Evolutionary conservation across 2,329 filamentous ascomycete species (phyloP).

Genomic region (Aphanoascus verrucosus): DNA sequence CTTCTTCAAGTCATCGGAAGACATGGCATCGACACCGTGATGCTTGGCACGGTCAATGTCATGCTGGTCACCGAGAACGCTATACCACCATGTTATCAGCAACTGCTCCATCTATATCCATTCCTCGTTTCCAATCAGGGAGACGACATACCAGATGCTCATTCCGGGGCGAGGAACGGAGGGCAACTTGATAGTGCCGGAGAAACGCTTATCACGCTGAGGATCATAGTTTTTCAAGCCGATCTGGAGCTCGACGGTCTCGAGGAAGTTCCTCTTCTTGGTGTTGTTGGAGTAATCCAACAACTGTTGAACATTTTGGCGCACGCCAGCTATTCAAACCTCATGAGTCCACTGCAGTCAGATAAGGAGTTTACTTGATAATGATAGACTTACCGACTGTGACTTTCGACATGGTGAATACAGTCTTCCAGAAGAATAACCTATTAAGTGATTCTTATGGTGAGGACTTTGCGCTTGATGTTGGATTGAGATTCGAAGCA

Average conservation of each 20-base stretch:
- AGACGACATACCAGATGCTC: constrained; percentile 57
- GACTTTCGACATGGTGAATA: constrained; percentile 49
- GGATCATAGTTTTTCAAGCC: constrained; percentile 98
- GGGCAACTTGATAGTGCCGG: constrained; percentile 92
- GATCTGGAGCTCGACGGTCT: constrained; percentile 75
- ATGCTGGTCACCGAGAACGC: constrained; percentile 85
- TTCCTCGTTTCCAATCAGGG: neutral
- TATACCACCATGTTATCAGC: constrained; percentile 24
- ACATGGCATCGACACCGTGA: constrained; percentile 97
- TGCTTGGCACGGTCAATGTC: constrained; percentile 99
- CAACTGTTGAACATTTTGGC: constrained; percentile 83
- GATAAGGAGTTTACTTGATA: neutral
- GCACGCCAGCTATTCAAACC: constrained; percentile 63
- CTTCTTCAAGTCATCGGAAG: constrained; percentile 98
- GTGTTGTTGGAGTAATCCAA: constrained; percentile 90
- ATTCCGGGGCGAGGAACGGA: constrained; percentile 83
- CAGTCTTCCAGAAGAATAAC: constrained; percentile 75
- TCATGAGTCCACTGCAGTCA: constrained; percentile 13
- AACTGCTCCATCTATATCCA: neutral
- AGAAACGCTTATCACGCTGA: constrained; percentile 99
- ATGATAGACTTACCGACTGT: constrained; percentile 42
- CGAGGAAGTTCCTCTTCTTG: constrained; percentile 98
- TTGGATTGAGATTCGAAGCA: neutral
- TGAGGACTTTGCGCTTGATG: constrained; percentile 44
- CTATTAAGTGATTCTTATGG: constrained; percentile 52